phyloP scores from a whole-genome alignment of 192 early-diverging fungal genomes.

The Bifiguratus adelaidae region DNA sequence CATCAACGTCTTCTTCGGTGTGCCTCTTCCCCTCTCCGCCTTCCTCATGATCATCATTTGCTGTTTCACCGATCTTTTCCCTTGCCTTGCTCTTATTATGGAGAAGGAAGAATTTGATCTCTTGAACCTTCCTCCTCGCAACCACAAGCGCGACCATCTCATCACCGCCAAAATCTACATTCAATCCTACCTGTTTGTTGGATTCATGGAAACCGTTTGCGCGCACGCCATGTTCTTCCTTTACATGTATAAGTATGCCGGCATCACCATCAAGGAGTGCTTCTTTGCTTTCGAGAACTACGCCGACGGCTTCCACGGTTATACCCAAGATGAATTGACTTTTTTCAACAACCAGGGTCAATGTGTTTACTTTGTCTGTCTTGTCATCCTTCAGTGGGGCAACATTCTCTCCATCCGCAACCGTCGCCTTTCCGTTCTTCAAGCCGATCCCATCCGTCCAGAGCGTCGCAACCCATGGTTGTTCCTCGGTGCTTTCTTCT shows the following conservation, averaged over 20 bases:
- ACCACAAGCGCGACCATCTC: slow-evolving; percentile 56
- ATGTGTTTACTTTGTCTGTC: slow-evolving; percentile 45
- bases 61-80: slow-evolving; percentile 46
- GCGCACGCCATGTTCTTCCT: slow-evolving; percentile 62
- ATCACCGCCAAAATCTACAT: slow-evolving; percentile 52
- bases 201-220: slow-evolving; percentile 47
- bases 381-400: slow-evolving; percentile 49
- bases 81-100: slow-evolving; percentile 53
- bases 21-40: slow-evolving; percentile 62
- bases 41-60: slow-evolving; percentile 69
- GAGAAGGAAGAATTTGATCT: slow-evolving; percentile 70
- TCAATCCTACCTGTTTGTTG: slow-evolving; percentile 72
- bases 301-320: slow-evolving; percentile 20
- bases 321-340: slow-evolving; percentile 30
- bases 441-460: slow-evolving; percentile 43
- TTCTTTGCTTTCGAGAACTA: too few relatives aligned
- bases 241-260: slow-evolving; percentile 46
- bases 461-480: slow-evolving; percentile 42
- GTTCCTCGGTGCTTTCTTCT: slow-evolving; percentile 27
- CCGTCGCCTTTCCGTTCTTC: slow-evolving; percentile 37
- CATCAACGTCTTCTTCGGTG: slow-evolving; percentile 67
- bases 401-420: slow-evolving; percentile 48
- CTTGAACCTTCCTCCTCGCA: slow-evolving; percentile 57
- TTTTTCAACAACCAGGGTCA: slow-evolving; percentile 35
- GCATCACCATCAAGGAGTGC: too few relatives aligned